Base-by-base conservation (phyloP, 768 basidiomycete genomes). In the Tulasnella calospora region DNA sequence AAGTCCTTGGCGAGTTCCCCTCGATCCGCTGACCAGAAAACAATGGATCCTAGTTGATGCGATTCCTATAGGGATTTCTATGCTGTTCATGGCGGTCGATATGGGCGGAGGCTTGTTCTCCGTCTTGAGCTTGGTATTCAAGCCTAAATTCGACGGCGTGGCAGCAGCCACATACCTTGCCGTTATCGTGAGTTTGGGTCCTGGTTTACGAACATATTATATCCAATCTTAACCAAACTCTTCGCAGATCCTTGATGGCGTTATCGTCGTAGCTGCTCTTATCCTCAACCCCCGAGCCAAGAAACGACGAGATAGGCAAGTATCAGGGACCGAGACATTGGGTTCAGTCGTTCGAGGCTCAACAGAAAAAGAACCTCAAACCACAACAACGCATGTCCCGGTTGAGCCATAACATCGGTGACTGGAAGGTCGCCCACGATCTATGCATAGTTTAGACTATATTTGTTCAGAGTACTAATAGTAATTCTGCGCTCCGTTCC, bases 41-140 rank as follows among this genome's bases (percentile, higher is more conserved):
- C 69, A 30, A 88, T 90, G 80, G 90, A 92, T 51, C 82, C 71
- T 41, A 41, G 71, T 47, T 73, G 40, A 33, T 67, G 61, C 61
- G 61, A 15, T 27, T 67, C 61, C n/a, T 67, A 33, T 35, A 67
- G 93, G 94, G 10, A 89, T 95, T 74, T 92, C 91, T 0, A 84
- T 92, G 67, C 61, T 86, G 9, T 94, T 94, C 85, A 90, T 94
- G 85, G 80, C 84, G 12, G 86, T 94, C 73, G 94, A 95, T 82
- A 86, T 90, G 76, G 82, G 89, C 12, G 94, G 93, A 40, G 91
- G 89, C 7, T 83, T 94, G 2, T 93, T 93, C 84, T 91, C 89
- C 76, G 86, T 89, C 79, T 85, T 93, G 9, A 92, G 91, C 36
- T 86, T 94, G n/a, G 87, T 85, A 44, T 93, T 93, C 85, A 89